Evolutionary conservation across 192 early-diverging fungal species (phyloP).

Genomic region (Endogone sp.): DNA sequence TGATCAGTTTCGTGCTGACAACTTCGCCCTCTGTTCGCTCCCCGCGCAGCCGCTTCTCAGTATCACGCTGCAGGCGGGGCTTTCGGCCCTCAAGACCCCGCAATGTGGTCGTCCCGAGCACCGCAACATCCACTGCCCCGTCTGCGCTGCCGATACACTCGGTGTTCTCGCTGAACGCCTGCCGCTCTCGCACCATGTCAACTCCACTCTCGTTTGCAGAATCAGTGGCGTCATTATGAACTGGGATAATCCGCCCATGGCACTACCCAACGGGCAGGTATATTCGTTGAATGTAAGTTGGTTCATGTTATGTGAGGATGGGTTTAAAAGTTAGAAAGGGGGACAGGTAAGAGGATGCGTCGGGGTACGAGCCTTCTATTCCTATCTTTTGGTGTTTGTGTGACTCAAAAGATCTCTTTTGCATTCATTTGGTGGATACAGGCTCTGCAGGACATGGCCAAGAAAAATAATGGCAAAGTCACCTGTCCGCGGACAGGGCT

Average conservation of each 20-base stretch:
- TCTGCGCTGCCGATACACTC: slow-evolving; percentile 82
- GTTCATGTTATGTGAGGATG: neutral
- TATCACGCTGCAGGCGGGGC: slow-evolving; percentile 90
- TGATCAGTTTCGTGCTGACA: slow-evolving; percentile 77
- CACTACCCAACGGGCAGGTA: slow-evolving; percentile 93
- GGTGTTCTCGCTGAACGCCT: slow-evolving; percentile 80
- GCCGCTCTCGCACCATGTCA: slow-evolving; percentile 92
- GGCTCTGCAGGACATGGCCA: slow-evolving; percentile 68
- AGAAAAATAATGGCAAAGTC: slow-evolving; percentile 61
- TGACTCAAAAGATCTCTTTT: neutral
- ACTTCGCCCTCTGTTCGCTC: slow-evolving; percentile 87
- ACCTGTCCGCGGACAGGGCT: slow-evolving; percentile 69
- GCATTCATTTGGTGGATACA: slow-evolving; percentile 20
- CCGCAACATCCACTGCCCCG: slow-evolving; percentile 92
- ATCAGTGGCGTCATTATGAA: slow-evolving; percentile 92
- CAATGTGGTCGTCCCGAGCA: slow-evolving; percentile 74
- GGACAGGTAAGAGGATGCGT: too few relatives aligned
- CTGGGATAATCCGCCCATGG: slow-evolving; percentile 94
- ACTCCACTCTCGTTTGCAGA: slow-evolving; percentile 91
- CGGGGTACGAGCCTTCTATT: too few relatives aligned
- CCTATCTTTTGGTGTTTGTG: too few relatives aligned
- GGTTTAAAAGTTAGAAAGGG: too few relatives aligned
- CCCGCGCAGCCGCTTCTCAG: slow-evolving; percentile 81
- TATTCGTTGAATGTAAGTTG: slow-evolving; percentile 76
- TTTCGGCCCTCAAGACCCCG: slow-evolving; percentile 90